A percentile compares a stretch with the other conserved stretches of the same genome.
Conservation (phyloP, 495 filamentous ascomycete species). For the Aspergillus cavernicola region DNA sequence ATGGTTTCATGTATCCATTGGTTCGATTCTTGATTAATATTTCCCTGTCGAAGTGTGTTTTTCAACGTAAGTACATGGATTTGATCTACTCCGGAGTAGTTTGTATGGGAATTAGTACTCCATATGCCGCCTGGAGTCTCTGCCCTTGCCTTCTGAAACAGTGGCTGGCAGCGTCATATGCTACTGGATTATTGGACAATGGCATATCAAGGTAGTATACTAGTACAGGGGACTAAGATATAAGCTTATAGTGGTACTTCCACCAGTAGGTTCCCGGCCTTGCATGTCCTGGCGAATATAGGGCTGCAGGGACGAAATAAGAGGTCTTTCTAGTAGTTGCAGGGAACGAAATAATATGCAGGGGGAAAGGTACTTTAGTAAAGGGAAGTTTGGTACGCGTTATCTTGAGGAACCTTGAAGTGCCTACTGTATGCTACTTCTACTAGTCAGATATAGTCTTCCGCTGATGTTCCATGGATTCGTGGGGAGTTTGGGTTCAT, state of each 20-base stretch:
- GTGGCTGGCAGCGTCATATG: too few species aligned
- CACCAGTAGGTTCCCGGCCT: neutral
- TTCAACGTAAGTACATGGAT: too few species aligned
- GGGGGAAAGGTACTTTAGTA: neutral
- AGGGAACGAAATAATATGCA: neutral
- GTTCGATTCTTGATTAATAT: neutral
- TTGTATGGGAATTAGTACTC: too few species aligned
- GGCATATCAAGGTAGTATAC: too few species aligned
- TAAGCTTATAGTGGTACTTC: too few species aligned
- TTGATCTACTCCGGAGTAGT: neutral
- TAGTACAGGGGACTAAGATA: too few species aligned
- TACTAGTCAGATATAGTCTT: too few species aligned
- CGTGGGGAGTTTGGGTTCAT: neutral
- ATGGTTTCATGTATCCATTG: slow-evolving; percentile 2
- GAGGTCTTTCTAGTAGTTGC: too few species aligned
- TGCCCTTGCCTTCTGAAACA: too few species aligned
- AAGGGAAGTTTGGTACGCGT: neutral
- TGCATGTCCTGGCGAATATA: neutral
- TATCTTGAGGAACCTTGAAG: neutral
- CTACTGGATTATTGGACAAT: too few species aligned
- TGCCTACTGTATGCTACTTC: too few species aligned
- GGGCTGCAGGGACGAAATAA: neutral
- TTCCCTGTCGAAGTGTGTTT: neutral
- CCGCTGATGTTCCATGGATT: neutral
- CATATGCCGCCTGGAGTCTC: too few species aligned